phyloP scores from a whole-genome alignment of 805 yeast genomes.

The Schwanniomyces occidentalis region DNA sequence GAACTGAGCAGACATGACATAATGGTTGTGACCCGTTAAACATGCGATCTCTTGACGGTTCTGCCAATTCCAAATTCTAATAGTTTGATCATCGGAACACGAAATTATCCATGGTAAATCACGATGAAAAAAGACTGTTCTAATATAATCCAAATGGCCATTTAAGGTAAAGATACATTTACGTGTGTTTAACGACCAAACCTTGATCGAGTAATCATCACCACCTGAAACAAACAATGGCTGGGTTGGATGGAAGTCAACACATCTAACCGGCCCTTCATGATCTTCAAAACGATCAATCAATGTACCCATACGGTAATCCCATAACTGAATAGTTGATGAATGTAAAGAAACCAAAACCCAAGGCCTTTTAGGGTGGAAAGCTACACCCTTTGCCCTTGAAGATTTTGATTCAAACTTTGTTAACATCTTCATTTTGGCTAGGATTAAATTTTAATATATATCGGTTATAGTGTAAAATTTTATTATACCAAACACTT shows the following conservation, averaged over 20 bases:
- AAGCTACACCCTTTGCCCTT: slow-evolving; percentile 96
- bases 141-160: slow-evolving; percentile 94
- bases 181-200: slow-evolving; percentile 92
- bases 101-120: slow-evolving; percentile 97
- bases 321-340: slow-evolving; percentile 99
- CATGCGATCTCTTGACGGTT: slow-evolving; percentile 96
- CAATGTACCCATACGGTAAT: slow-evolving; percentile 97
- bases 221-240: slow-evolving; percentile 97
- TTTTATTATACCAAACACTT: too few relatives aligned
- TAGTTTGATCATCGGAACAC: slow-evolving; percentile 96
- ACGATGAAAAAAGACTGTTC: slow-evolving; percentile 92
- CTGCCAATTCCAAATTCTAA: slow-evolving; percentile 99
- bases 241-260: slow-evolving; percentile 96
- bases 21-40: slow-evolving; percentile 96
- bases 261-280: slow-evolving; percentile 96
- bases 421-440: slow-evolving; percentile 72
- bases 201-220: slow-evolving; percentile 92
- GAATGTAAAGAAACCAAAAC: slow-evolving; percentile 91
- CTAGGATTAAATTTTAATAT: slow-evolving; percentile 4
- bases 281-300: slow-evolving; percentile 97
- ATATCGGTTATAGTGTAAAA: too few relatives aligned
- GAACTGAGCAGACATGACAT: slow-evolving; percentile 97
- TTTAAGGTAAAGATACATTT: slow-evolving; percentile 87
- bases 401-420: slow-evolving; percentile 96
- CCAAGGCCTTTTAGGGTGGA: slow-evolving; percentile 97